These are phyloP conservation scores for Diatrype stigma DNA, from an alignment of 2,329 filamentous ascomycete genomes.

Conservation along the genomic window DNA sequence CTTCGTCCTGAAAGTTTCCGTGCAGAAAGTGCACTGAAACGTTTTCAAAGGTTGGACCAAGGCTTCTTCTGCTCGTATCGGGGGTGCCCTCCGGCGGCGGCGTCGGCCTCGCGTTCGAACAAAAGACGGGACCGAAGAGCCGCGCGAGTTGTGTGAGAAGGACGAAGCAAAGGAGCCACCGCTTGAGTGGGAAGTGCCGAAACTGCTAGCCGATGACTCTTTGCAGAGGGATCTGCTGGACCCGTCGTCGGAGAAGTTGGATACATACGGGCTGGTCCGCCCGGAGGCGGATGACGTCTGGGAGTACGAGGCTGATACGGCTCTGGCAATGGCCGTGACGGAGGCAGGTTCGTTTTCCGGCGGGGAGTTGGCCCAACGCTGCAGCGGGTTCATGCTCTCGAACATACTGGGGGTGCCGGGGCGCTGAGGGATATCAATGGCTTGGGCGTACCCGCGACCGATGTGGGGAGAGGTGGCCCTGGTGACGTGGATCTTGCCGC, in stretches of 20 bases:
- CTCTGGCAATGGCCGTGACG: constrained; percentile 54
- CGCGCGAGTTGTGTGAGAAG: constrained; percentile 54
- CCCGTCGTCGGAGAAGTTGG: constrained; percentile 58
- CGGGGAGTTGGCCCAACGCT: constrained; percentile 57
- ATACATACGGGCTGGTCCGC: constrained; percentile 53
- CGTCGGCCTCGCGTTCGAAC: constrained; percentile 41
- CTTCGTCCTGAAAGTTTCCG: constrained; percentile 63
- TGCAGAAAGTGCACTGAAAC: constrained; percentile 66
- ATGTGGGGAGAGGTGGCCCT: constrained; percentile 67
- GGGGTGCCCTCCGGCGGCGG: constrained; percentile 43
- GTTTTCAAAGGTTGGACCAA: constrained; percentile 47
- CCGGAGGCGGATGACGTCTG: constrained; percentile 45
- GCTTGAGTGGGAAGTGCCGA: constrained; percentile 58
- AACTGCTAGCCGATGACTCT: constrained; percentile 56
- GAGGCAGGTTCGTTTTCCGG: constrained; percentile 58
- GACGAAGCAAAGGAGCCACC: constrained; percentile 55
- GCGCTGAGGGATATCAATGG: constrained; percentile 70
- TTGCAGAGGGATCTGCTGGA: constrained; percentile 55
- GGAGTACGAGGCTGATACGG: constrained; percentile 46
- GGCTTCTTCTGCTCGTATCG: constrained; percentile 33
- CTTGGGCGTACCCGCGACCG: constrained; percentile 52
- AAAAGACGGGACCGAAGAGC: constrained; percentile 46
- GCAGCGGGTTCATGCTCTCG: constrained; percentile 52
- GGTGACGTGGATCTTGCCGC: constrained; percentile 70
- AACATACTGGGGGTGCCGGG: constrained; percentile 48